Conservation (phyloP, 352 stramenopile species). For the Blastocystis sp. region DNA sequence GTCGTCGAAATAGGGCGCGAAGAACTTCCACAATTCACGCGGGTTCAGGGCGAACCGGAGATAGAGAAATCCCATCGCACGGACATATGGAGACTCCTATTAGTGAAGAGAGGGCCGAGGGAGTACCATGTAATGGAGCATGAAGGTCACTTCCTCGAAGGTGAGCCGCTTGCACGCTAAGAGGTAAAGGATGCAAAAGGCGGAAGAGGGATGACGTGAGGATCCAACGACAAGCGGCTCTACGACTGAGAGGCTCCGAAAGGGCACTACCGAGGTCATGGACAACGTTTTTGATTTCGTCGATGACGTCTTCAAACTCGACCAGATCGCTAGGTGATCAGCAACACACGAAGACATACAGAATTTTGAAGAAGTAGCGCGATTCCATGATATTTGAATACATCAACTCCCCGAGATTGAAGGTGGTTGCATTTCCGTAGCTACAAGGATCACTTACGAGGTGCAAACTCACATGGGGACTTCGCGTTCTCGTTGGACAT, state of each 20-base stretch:
- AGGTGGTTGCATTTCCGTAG: constrained; percentile 3
- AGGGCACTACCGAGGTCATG: neutral
- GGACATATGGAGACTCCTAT: constrained; percentile 9
- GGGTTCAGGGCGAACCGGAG: constrained; percentile 9
- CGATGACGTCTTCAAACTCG: constrained; percentile 21
- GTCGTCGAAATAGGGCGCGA: constrained; percentile 45
- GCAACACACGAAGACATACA: neutral
- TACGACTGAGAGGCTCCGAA: neutral
- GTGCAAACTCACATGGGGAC: constrained; percentile 13
- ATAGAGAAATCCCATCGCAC: constrained; percentile 32
- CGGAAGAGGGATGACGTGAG: constrained; percentile 46
- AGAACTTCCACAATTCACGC: constrained; percentile 43
- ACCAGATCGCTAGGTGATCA: constrained; percentile 33
- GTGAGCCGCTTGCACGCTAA: constrained; percentile 20
- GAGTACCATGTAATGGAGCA: neutral
- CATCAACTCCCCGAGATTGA: constrained; percentile 45
- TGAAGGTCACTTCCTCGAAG: neutral
- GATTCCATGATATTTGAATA: constrained; percentile 40
- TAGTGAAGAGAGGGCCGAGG: neutral
- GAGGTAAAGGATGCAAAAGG: constrained; percentile 46
- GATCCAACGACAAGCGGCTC: constrained; percentile 42
- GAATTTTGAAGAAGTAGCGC: constrained; percentile 45
- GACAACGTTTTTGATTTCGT: constrained; percentile 12
- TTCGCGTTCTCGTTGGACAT: constrained; percentile 33
- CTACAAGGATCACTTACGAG: neutral